A percentile compares a stretch with the other conserved stretches of the same genome.
Conservation (phyloP, 257 asterid genomes). For the Scutellaria galericulata region DNA sequence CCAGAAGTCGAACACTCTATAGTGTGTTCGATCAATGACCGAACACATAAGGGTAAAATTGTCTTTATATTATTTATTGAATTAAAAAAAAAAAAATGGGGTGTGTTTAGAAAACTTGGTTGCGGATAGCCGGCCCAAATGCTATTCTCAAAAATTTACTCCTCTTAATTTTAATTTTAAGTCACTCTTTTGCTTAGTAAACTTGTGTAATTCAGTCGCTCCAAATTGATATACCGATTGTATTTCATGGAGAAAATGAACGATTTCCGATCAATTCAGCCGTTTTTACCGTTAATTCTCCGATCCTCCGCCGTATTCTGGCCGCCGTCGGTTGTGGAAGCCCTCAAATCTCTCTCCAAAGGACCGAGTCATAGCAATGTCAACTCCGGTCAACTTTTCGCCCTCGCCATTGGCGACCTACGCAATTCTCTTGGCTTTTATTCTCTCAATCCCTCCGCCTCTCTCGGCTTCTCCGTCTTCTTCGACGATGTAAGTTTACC, state of each 20-base stretch:
- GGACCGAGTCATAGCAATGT: slow-evolving; percentile 75
- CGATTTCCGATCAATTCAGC: slow-evolving; percentile 52
- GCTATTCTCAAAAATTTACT: too few relatives aligned
- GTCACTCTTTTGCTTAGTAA: too few relatives aligned
- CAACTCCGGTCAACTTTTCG: slow-evolving; percentile 59
- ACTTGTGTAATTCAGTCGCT: neutral
- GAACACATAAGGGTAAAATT: too few relatives aligned
- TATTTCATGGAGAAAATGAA: slow-evolving; percentile 32
- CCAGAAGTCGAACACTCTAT: too few relatives aligned
- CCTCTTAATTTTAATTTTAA: too few relatives aligned
- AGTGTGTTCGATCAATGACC: too few relatives aligned
- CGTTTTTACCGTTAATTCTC: slow-evolving; percentile 53
- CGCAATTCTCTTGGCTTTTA: slow-evolving; percentile 54
- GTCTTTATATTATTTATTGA: too few relatives aligned
- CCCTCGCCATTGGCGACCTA: slow-evolving; percentile 62
- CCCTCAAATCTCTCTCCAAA: slow-evolving; percentile 56
- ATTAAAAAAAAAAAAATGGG: too few relatives aligned
- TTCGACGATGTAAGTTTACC: slow-evolving; percentile 64
- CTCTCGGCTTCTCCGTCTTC: slow-evolving; percentile 63
- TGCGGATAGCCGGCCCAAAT: too few relatives aligned
- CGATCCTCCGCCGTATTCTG: slow-evolving; percentile 61
- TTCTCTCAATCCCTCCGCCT: slow-evolving; percentile 48
- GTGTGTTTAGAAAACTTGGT: too few relatives aligned
- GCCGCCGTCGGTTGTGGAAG: slow-evolving; percentile 66
- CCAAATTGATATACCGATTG: neutral